Conservation (phyloP, 2,329 filamentous ascomycete species). For the Cryphonectria parasitica region DNA sequence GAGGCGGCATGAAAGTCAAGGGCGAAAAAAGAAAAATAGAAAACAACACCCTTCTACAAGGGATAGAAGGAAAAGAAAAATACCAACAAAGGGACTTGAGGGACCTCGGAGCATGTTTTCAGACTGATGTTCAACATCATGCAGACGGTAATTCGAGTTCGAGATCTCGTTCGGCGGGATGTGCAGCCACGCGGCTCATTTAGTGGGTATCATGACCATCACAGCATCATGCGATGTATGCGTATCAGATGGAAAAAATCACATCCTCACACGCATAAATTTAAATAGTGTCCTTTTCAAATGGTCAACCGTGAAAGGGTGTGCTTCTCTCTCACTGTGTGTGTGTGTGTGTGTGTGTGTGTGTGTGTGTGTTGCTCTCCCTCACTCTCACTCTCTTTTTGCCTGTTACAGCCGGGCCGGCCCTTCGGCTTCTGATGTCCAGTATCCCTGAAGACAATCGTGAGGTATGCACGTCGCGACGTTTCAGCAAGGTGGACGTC, state of each 20-base stretch:
- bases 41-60: not conserved
- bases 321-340: no score
- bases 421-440: not conserved
- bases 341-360: no score
- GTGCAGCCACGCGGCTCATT: constrained; percentile 4
- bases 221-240: not conserved
- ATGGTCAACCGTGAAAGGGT: not conserved
- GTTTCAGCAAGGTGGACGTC: constrained; percentile 12
- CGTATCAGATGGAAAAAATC: not conserved
- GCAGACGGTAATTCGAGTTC: constrained; percentile 3
- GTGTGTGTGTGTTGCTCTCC: no score
- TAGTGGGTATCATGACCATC: not conserved
- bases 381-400: no score
- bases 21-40: not conserved
- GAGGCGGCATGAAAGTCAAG: not conserved
- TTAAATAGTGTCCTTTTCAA: not conserved
- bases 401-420: not conserved
- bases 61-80: no score
- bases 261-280: not conserved
- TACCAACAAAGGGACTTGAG: not conserved
- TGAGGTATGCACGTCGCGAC: constrained; percentile 9
- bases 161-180: not conserved
- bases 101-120: not conserved
- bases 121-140: constrained; percentile 13
- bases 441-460: not conserved